phyloP scores from a whole-genome alignment of 371 early-diverging fungal genomes.

The Syncephalastrum monosporum region DNA sequence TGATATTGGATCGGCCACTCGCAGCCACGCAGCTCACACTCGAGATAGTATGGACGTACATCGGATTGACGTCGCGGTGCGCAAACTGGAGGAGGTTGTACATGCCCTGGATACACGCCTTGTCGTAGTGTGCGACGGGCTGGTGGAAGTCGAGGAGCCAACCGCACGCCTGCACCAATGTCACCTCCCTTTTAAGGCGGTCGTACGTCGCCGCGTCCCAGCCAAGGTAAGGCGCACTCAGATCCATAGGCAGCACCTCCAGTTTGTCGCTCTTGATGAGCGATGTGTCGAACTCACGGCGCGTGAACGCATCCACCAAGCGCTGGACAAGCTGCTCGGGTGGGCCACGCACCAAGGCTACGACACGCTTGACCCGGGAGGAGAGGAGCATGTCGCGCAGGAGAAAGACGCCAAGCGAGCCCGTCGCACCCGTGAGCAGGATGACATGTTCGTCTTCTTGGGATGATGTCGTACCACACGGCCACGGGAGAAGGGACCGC shows the following conservation, averaged over 20 bases:
- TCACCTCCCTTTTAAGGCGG: slow-evolving; percentile 20
- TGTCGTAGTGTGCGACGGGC: slow-evolving; percentile 26
- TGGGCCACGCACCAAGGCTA: slow-evolving; percentile 24
- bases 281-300: slow-evolving; percentile 13
- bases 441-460: slow-evolving; percentile 19
- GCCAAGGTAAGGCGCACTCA: slow-evolving; percentile 22
- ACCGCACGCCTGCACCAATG: slow-evolving; percentile 30
- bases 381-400: slow-evolving; percentile 21
- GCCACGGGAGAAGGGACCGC: too few relatives aligned
- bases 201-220: slow-evolving; percentile 21
- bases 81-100: slow-evolving; percentile 33
- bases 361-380: slow-evolving; percentile 19
- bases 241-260: slow-evolving; percentile 6
- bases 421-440: slow-evolving; percentile 40
- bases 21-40: slow-evolving; percentile 29
- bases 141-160: slow-evolving; percentile 35
- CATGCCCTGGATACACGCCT: slow-evolving; percentile 27
- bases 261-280: slow-evolving; percentile 2
- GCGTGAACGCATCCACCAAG: slow-evolving; percentile 15
- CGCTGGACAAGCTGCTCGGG: slow-evolving; percentile 6
- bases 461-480: background rate
- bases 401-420: slow-evolving; percentile 29
- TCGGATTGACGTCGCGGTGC: slow-evolving; percentile 21
- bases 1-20: slow-evolving; percentile 7
- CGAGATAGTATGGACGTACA: slow-evolving; percentile 35